These are phyloP conservation scores for Fusarium odoratissimum DNA, from an alignment of 2,329 filamentous ascomycete genomes.

Conservation along the genomic window DNA sequence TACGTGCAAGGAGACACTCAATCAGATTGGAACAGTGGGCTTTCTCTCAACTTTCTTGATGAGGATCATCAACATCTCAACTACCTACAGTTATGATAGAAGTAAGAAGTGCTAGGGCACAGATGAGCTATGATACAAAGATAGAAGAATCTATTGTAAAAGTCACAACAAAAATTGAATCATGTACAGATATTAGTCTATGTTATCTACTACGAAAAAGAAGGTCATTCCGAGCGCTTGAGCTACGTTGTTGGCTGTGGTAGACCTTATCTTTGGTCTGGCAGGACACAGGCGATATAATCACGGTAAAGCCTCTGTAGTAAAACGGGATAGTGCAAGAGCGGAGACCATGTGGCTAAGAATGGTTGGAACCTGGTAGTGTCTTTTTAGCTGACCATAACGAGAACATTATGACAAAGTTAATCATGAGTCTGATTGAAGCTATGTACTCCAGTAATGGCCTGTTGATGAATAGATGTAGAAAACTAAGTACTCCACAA, in stretches of 20 bases:
- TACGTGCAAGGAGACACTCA: not conserved
- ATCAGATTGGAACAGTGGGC: not conserved
- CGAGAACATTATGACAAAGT: no score
- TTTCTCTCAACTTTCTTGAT: not conserved
- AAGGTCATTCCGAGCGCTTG: no score
- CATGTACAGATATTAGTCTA: no score
- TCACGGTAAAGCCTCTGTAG: no score
- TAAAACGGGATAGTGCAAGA: not conserved
- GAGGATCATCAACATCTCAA: not conserved
- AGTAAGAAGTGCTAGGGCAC: not conserved
- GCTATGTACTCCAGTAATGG: not conserved
- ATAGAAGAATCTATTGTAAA: no score
- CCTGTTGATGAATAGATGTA: no score
- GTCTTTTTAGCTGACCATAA: not conserved
- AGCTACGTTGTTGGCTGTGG: fast-evolving
- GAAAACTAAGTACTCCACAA: not conserved
- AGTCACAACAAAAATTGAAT: no score
- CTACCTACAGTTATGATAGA: not conserved
- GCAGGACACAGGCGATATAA: no score
- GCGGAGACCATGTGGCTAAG: fast-evolving
- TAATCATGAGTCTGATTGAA: not conserved
- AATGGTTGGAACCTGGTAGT: fast-evolving
- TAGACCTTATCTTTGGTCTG: not conserved
- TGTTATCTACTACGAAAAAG: no score
- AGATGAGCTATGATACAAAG: not conserved